phyloP scores from a whole-genome alignment of 2,329 filamentous ascomycete genomes.

The Chaetothyriales sp. region DNA sequence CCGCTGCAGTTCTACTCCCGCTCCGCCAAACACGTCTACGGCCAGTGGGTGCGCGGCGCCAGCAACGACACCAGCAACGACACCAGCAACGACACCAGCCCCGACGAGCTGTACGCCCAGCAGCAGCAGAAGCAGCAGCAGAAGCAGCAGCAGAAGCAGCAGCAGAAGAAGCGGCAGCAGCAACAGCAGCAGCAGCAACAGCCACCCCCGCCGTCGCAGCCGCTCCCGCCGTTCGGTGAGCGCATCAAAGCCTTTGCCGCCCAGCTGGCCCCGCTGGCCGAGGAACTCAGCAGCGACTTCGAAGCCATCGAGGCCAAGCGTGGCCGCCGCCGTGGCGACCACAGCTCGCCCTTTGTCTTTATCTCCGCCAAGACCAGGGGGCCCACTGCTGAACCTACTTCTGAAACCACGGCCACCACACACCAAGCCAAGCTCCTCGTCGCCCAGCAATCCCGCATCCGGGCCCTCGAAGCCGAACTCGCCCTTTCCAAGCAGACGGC shows the following conservation, averaged over 20 bases:
- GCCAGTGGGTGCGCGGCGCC: background rate
- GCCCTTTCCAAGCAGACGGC: background rate
- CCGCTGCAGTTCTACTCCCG: background rate
- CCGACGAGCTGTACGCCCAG: background rate
- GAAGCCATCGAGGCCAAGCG: background rate
- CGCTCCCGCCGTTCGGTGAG: background rate
- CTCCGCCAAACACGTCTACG: background rate
- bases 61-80: background rate
- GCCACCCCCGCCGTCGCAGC: no score
- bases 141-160: background rate
- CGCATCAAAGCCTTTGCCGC: background rate
- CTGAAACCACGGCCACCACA: no score
- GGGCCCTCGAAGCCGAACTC: background rate
- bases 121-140: background rate
- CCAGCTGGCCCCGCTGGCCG: background rate
- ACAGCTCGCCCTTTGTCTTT: background rate
- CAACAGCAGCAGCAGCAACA: background rate
- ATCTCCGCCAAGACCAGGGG: background rate
- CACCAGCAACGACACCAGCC: background rate
- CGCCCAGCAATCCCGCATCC: background rate
- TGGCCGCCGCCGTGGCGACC: background rate
- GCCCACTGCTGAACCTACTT: no score
- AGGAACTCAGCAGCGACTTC: background rate
- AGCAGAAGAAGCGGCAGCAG: background rate
- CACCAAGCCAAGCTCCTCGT: background rate